phyloP scores from a whole-genome alignment of 2,329 filamentous ascomycete species.

The Gnomoniopsis smithogilvyi region DNA sequence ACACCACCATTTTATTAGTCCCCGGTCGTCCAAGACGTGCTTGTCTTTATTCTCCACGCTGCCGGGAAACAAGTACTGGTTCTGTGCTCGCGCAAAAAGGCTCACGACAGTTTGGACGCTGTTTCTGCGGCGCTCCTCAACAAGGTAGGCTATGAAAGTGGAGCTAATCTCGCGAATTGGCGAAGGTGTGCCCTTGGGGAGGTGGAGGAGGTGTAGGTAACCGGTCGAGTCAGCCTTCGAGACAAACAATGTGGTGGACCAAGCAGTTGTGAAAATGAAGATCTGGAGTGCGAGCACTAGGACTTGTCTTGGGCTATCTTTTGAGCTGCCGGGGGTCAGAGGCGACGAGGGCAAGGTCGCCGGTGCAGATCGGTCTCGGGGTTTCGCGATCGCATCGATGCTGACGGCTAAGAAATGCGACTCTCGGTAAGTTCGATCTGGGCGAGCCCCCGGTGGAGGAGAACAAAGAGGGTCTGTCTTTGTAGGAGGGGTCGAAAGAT shows the following conservation, averaged over 20 bases:
- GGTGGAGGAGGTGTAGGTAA: constrained; percentile 65
- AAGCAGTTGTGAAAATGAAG: constrained; percentile 77
- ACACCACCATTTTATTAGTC: constrained; percentile 95
- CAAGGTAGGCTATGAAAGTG: constrained; percentile 72
- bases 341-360: constrained; percentile 13
- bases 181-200: constrained; percentile 62
- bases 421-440: constrained; percentile 81
- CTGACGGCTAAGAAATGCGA: constrained; percentile 68
- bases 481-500: constrained; percentile 82
- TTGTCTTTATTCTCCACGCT: constrained; percentile 83
- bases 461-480: constrained; percentile 74
- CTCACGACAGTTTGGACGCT: constrained; percentile 74
- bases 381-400: constrained; percentile 31
- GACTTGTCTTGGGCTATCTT: constrained; percentile 44
- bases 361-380: constrained; percentile 4
- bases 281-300: constrained; percentile 84
- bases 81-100: constrained; percentile 86
- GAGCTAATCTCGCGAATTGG: constrained; percentile 72
- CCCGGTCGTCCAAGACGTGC: constrained; percentile 87
- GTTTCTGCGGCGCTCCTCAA: constrained; percentile 62
- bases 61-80: constrained; percentile 91
- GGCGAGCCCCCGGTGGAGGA: constrained; percentile 66
- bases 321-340: constrained; percentile 20
- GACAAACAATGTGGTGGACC: constrained; percentile 84
- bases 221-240: constrained; percentile 97